These are phyloP conservation scores for Eimeria sp. DNA, from an alignment of 169 alveolate genomes.

Conservation along the genomic window DNA sequence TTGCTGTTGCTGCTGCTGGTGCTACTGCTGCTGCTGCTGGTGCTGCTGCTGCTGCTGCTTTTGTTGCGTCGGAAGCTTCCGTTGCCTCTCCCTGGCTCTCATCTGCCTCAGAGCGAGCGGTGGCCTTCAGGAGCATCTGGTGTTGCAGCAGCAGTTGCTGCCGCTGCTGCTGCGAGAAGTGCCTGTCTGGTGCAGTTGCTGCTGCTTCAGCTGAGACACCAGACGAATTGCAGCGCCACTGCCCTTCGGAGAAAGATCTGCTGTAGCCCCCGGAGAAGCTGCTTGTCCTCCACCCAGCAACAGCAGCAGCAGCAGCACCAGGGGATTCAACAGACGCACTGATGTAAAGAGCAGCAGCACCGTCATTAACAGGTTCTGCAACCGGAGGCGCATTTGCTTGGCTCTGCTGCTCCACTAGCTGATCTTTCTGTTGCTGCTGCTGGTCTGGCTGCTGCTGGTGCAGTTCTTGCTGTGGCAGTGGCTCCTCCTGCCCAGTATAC, in stretches of 20 bases:
- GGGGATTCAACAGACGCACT: background rate
- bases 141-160: background rate
- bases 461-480: no score
- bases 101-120: background rate
- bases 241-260: background rate
- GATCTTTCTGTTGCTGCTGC: background rate
- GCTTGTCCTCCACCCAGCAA: background rate
- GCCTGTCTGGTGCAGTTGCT: background rate
- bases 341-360: background rate
- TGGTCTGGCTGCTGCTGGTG: no score
- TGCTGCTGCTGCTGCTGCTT: constrained; percentile 20
- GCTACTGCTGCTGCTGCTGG: background rate
- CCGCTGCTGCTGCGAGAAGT: background rate
- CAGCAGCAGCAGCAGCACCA: background rate
- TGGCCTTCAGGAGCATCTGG: background rate
- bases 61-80: background rate
- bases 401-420: constrained; percentile 18
- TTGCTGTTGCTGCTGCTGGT: background rate
- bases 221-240: constrained; percentile 9
- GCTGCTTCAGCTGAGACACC: constrained; percentile 13
- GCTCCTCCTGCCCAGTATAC: background rate
- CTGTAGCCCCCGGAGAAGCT: constrained; percentile 5
- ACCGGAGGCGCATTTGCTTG: background rate
- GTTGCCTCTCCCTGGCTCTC: background rate
- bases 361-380: background rate